These are phyloP conservation scores for Lycium ferocissimum DNA, from an alignment of 257 asterid species.

Conservation along the genomic window DNA sequence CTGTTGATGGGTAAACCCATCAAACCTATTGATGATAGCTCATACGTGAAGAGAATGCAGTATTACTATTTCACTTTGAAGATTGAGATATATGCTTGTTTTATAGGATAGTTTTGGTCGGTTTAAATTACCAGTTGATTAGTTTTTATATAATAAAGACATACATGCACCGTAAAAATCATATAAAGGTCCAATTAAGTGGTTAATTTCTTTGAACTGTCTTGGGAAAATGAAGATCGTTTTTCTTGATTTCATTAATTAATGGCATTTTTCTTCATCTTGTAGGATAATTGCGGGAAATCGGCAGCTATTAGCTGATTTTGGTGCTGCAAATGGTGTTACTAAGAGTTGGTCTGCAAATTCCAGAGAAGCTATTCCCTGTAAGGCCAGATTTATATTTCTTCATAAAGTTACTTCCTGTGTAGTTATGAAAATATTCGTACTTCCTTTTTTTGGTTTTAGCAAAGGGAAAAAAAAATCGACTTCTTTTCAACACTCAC, in stretches of 20 bases:
- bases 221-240: not conserved
- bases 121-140: conserved; percentile 15
- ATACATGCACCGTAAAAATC: conserved; percentile 10
- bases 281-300: conserved; percentile 62
- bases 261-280: conserved; percentile 34
- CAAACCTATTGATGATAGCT: conserved; percentile 13
- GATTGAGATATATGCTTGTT: conserved; percentile 14
- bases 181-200: conserved; percentile 11
- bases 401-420: conserved; percentile 30
- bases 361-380: conserved; percentile 44
- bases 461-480: not conserved
- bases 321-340: conserved; percentile 46
- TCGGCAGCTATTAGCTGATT: conserved; percentile 34
- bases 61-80: conserved; percentile 7
- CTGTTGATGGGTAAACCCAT: conserved; percentile 20
- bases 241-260: conserved; percentile 30
- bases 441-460: conserved; percentile 22
- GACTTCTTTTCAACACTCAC: conserved; percentile 17
- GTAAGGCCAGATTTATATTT: conserved; percentile 50
- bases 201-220: conserved; percentile 1
- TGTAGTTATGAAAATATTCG: conserved; percentile 33
- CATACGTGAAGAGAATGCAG: not conserved
- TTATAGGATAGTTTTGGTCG: not conserved
- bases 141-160: not conserved
- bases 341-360: conserved; percentile 46